These are phyloP conservation scores for Phytophthora meadii DNA, from an alignment of 352 stramenopile genomes.

Conservation along the genomic window DNA sequence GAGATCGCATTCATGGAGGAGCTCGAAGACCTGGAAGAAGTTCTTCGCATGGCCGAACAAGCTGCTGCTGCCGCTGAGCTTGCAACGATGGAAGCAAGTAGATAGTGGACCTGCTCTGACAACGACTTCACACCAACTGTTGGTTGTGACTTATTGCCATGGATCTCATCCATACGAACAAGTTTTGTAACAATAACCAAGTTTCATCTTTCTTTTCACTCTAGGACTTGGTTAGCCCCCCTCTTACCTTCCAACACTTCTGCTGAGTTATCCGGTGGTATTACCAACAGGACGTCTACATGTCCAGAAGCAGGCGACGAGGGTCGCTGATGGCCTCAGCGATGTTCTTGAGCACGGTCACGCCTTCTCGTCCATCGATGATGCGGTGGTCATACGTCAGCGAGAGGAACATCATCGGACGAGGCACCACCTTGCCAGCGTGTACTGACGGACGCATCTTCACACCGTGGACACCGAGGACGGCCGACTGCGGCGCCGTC, in stretches of 20 bases:
- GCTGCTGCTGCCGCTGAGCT: constrained; percentile 34
- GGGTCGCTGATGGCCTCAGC: constrained; percentile 98
- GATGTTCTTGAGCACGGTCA: constrained; percentile 99
- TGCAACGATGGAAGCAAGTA: constrained; percentile 6
- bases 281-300: constrained; percentile 46
- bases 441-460: constrained; percentile 96
- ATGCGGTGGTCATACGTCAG: constrained; percentile 99
- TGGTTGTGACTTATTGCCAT: constrained; percentile 21
- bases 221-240: constrained; percentile 18
- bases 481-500: constrained; percentile 97
- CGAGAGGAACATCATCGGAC: constrained; percentile 99
- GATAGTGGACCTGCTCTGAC: constrained; percentile 2
- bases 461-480: constrained; percentile 98
- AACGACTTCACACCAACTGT: constrained; percentile 5
- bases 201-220: constrained; percentile 28
- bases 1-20: constrained; percentile 47
- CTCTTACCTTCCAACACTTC: constrained; percentile 2
- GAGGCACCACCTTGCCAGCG: constrained; percentile 94
- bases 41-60: constrained; percentile 42
- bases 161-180: constrained; percentile 10
- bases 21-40: constrained; percentile 31
- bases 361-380: constrained; percentile 98
- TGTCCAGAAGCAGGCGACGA: constrained; percentile 89
- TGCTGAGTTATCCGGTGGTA: background rate
- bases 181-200: constrained; percentile 26